These are phyloP conservation scores for Scalesia atractyloides DNA, from an alignment of 129 eudicot species.

Conservation along the genomic window DNA sequence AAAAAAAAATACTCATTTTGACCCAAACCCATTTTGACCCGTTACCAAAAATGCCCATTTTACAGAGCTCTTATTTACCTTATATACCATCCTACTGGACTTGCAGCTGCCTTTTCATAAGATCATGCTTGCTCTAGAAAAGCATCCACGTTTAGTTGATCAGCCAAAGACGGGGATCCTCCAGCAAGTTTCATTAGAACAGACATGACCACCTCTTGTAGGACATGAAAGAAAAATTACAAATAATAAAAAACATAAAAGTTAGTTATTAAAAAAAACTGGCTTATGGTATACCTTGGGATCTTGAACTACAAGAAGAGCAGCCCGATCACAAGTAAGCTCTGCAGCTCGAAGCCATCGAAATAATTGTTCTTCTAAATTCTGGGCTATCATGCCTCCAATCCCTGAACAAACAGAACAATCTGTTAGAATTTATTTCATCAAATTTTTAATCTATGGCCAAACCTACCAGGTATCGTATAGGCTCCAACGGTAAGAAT, in stretches of 20 bases:
- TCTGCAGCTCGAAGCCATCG: constrained; percentile 99
- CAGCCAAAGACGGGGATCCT: constrained; percentile 97
- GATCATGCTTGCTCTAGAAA: constrained; percentile 99
- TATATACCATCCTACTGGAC: constrained; percentile 93
- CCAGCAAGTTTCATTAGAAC: constrained; percentile 99
- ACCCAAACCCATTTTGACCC: not conserved
- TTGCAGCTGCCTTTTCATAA: constrained; percentile 92
- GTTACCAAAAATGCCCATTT: not conserved
- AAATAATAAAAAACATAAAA: not conserved
- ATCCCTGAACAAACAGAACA: constrained; percentile 53
- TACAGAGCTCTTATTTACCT: constrained; percentile 46
- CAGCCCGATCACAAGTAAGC: constrained; percentile 98
- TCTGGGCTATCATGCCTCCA: constrained; percentile 88
- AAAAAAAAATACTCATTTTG: not conserved
- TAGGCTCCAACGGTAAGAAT: constrained; percentile 93
- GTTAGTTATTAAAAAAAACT: not conserved
- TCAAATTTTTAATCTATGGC: not conserved
- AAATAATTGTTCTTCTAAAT: constrained; percentile 81
- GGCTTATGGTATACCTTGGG: constrained; percentile 67
- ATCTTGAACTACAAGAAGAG: constrained; percentile 96
- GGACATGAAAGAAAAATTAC: constrained; percentile 33
- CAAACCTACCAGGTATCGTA: constrained; percentile 74
- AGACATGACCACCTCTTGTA: constrained; percentile 98
- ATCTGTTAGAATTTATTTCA: not conserved
- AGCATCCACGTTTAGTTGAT: constrained; percentile 93